Evolutionary conservation across 345 rosid species (phyloP).

Genomic region (Populus pruinosa): DNA sequence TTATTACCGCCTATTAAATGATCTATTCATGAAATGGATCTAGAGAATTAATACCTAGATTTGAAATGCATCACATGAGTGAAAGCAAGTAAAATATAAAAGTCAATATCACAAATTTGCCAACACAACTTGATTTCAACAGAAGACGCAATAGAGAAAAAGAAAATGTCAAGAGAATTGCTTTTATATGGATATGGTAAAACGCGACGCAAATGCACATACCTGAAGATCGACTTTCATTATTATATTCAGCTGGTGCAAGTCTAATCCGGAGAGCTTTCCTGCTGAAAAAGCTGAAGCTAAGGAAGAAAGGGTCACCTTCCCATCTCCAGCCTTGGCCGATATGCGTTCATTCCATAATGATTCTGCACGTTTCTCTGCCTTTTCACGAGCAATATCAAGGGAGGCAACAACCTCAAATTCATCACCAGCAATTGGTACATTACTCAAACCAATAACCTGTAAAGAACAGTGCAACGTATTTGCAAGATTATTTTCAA

Average conservation of each 20-base stretch:
- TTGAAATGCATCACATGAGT: not conserved
- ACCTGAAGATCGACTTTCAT: conserved; percentile 98
- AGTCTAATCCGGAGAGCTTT: conserved; percentile 80
- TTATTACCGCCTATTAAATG: not conserved
- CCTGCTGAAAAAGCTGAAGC: conserved; percentile 88
- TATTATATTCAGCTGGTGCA: conserved; percentile 90
- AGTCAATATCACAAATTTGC: not conserved
- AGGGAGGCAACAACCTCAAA: conserved; percentile 82
- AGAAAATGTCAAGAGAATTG: not conserved
- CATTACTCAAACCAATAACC: conserved; percentile 87
- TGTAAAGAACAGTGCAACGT: conserved; percentile 28
- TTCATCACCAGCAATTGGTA: conserved; percentile 88
- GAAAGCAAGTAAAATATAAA: not conserved
- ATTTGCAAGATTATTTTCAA: conserved; percentile 8
- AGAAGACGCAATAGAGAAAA: conserved; percentile 3
- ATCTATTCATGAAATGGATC: not conserved
- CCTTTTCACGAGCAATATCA: conserved; percentile 84
- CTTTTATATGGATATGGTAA: not conserved
- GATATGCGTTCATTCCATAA: conserved; percentile 77
- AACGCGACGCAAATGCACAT: conserved; percentile 10
- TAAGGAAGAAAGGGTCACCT: conserved; percentile 87
- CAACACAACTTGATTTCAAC: not conserved
- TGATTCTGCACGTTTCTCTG: conserved; percentile 64
- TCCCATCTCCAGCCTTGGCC: conserved; percentile 95
- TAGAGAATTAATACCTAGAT: not conserved